Percentiles rank a stretch among this genome's conserved stretches.
Evolutionary conservation across 495 filamentous ascomycete genomes (phyloP).

Genomic region (Mytilinidion resinicola): DNA sequence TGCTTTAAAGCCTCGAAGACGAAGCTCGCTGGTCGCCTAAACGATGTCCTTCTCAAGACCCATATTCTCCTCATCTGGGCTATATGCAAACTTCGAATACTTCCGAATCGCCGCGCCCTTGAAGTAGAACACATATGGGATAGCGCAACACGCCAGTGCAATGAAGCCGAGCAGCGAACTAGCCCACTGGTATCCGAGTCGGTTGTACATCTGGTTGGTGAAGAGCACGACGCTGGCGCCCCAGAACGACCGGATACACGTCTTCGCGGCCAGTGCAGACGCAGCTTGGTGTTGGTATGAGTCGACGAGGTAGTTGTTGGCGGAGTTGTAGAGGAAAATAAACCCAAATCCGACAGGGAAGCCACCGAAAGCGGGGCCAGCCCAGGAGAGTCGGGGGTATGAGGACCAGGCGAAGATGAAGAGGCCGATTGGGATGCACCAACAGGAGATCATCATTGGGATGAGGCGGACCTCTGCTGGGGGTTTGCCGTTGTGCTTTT

Average conservation of each 20-base stretch:
- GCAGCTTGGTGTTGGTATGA: conserved; percentile 83
- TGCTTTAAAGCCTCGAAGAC: too few species aligned
- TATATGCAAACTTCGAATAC: conserved; percentile 60
- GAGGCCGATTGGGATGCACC: conserved; percentile 67
- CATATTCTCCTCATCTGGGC: conserved; percentile 41
- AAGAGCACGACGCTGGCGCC: conserved; percentile 70
- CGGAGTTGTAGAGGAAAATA: conserved; percentile 78
- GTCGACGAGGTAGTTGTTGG: conserved; percentile 79
- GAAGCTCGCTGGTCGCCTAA: too few species aligned
- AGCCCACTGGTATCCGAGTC: conserved; percentile 71
- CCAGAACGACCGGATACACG: conserved; percentile 72
- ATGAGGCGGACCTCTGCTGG: conserved; percentile 71
- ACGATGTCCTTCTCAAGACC: not conserved
- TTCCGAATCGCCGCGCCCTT: conserved; percentile 63
- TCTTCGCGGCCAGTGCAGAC: conserved; percentile 78
- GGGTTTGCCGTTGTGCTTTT: conserved; percentile 58
- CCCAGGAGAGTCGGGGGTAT: conserved; percentile 58
- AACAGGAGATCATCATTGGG: conserved; percentile 81
- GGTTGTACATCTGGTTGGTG: conserved; percentile 66
- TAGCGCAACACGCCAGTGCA: conserved; percentile 63
- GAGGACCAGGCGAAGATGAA: conserved; percentile 86
- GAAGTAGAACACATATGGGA: conserved; percentile 71
- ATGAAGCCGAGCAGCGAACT: conserved; percentile 63
- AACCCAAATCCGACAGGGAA: conserved; percentile 78
- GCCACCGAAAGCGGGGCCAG: conserved; percentile 65